Conservation (phyloP, 371 early-diverging fungal genomes). For the Batkoa obscura region DNA sequence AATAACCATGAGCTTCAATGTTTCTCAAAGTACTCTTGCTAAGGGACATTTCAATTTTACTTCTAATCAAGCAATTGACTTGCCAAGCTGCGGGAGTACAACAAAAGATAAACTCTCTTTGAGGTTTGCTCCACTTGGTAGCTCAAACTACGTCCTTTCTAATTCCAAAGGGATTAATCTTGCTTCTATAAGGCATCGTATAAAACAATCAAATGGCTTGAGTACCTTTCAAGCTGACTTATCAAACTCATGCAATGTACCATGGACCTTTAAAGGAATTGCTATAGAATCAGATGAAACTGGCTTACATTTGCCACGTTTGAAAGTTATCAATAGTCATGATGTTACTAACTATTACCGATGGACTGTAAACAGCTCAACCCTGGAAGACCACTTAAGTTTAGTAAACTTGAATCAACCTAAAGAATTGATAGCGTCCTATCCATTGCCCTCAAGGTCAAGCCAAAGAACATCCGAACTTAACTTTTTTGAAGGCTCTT, state of each 20-base stretch:
- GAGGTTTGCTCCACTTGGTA: background rate
- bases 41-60: background rate
- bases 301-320: background rate
- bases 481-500: background rate
- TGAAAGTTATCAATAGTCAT: background rate
- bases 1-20: background rate
- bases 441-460: background rate
- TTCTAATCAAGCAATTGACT: background rate
- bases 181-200: background rate
- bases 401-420: background rate
- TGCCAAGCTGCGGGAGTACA: background rate
- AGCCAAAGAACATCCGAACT: background rate
- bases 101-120: background rate
- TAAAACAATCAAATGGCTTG: background rate
- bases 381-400: background rate
- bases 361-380: background rate
- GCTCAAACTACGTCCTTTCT: background rate
- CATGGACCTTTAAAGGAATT: background rate
- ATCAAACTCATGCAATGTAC: background rate
- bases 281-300: background rate
- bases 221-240: background rate
- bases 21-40: background rate
- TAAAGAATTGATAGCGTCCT: background rate
- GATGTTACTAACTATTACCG: background rate
- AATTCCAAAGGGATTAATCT: background rate